Conservation (phyloP, 2,329 filamentous ascomycete genomes). For the Penicillium sp. region DNA sequence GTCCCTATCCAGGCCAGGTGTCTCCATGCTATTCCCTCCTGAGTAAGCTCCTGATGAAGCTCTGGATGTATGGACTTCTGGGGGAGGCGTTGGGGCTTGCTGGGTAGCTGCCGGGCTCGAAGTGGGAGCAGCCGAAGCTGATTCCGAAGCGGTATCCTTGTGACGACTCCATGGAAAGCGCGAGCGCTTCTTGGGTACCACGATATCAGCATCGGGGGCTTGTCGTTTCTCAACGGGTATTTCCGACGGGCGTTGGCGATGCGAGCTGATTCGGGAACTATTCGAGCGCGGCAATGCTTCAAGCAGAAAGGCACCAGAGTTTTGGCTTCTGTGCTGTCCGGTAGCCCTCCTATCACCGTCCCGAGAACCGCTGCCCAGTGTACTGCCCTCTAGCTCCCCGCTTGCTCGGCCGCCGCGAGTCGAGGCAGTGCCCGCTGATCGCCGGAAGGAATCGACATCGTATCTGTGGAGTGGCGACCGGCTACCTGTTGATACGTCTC, state of each 20-base stretch:
- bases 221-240: constrained; percentile 39
- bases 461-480: constrained; percentile 8
- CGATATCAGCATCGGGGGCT: constrained; percentile 32
- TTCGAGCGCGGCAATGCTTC: constrained; percentile 35
- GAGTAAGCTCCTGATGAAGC: constrained; percentile 13
- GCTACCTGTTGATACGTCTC: constrained; percentile 1
- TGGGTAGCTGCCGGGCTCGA: constrained; percentile 7
- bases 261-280: constrained; percentile 23
- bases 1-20: constrained; percentile 59
- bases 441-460: constrained; percentile 19
- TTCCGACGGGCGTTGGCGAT: constrained; percentile 23
- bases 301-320: constrained; percentile 44
- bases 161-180: constrained; percentile 33
- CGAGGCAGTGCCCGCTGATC: constrained; percentile 9
- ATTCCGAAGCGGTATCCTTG: constrained; percentile 30
- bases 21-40: constrained; percentile 6
- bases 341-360: constrained; percentile 28
- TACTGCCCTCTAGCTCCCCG: constrained; percentile 36
- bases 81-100: constrained; percentile 8
- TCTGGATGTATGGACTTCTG: constrained; percentile 11
- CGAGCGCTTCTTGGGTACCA: constrained; percentile 34
- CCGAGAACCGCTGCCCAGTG: constrained; percentile 34
- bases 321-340: constrained; percentile 25
- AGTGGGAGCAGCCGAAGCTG: constrained; percentile 20
- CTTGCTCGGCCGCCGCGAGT: constrained; percentile 29